Base-by-base conservation (phyloP, 306 rosid species). In the Echinosophora koreensis region DNA sequence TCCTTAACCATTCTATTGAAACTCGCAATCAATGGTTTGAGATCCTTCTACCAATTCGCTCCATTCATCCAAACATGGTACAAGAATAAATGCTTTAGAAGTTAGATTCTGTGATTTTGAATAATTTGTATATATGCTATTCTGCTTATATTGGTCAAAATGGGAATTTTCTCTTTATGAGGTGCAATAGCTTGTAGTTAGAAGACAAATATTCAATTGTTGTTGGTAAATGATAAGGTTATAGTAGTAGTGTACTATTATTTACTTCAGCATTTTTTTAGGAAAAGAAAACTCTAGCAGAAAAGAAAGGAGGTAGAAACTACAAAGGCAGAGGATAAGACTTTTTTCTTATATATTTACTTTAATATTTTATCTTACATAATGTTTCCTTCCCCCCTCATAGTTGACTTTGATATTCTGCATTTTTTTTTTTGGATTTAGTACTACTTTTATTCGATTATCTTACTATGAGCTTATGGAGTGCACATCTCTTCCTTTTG, bases 401-500 rank as follows among this genome's bases (percentile, higher is more conserved):
- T 70, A 70, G 39, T 65, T 64, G 82, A n/a, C 58, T 70, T 10
- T 13, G 57, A 28, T 68, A 42, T 32, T 77, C 42, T 73, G 14
- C 37, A 22, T 0, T 22, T 22, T 22, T 16, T 67, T 37, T 60
- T 57, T 68, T 66, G 14, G 60, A 60, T 47, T 42, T 63, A 13
- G 38, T 46, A 11, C 39, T 16, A 18, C 30, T 35, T 68, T 61
- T 69, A 15, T 78, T 65, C 69, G 71, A 10, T 15, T 71, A 32
- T 57, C 69, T 56, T 52, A 67, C 51, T 47, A 72, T 16, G 18
- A 44, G 46, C 46, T 77, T 39, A 41, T 11, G 76, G 42, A 63
- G 79, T 55, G 76, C 15, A 17, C 41, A 13, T 65, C 63, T 75
- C 64, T 61, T 64, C 41, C 38, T 37, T 83, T 44, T 73, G 77